Conservation (phyloP, 2,329 filamentous ascomycete genomes). For the Penicillium brasilianum region DNA sequence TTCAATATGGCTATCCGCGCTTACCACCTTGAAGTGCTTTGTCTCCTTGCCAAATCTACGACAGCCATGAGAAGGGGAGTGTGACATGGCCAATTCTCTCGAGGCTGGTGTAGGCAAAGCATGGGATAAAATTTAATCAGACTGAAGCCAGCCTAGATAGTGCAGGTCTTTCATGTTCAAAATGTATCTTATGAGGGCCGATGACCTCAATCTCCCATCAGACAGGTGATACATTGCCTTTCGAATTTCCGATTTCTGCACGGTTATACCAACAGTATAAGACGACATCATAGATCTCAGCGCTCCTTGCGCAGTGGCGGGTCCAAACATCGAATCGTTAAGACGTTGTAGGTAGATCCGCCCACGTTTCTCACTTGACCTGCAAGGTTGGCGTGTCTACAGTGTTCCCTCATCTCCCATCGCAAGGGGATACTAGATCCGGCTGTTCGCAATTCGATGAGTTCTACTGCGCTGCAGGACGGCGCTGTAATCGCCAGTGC, state of each 20-base stretch:
- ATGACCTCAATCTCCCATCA: constrained; percentile 14
- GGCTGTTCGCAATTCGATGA: neutral
- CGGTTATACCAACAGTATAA: constrained; percentile 12
- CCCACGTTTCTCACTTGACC: constrained; percentile 16
- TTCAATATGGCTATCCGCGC: neutral
- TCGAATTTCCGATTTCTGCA: constrained; percentile 20
- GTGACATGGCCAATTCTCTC: neutral
- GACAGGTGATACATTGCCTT: constrained; percentile 9
- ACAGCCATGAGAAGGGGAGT: neutral
- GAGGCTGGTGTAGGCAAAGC: neutral
- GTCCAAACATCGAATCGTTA: constrained; percentile 8
- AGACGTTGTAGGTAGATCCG: neutral
- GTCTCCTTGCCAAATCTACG: neutral
- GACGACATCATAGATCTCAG: constrained; percentile 15
- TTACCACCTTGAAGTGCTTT: neutral
- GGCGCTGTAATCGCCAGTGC: neutral
- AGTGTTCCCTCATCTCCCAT: constrained; percentile 10
- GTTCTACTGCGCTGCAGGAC: neutral
- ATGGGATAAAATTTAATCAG: constrained; percentile 9
- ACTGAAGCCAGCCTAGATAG: constrained; percentile 1
- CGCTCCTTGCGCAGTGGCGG: constrained; percentile 22
- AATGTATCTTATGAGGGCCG: constrained; percentile 8
- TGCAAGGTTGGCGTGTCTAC: constrained; percentile 9
- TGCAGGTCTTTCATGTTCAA: constrained; percentile 15
- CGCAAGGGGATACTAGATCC: constrained; percentile 21